These are phyloP conservation scores for Colletotrichum somersetense DNA, from an alignment of 2,329 filamentous ascomycete species.

Conservation along the genomic window DNA sequence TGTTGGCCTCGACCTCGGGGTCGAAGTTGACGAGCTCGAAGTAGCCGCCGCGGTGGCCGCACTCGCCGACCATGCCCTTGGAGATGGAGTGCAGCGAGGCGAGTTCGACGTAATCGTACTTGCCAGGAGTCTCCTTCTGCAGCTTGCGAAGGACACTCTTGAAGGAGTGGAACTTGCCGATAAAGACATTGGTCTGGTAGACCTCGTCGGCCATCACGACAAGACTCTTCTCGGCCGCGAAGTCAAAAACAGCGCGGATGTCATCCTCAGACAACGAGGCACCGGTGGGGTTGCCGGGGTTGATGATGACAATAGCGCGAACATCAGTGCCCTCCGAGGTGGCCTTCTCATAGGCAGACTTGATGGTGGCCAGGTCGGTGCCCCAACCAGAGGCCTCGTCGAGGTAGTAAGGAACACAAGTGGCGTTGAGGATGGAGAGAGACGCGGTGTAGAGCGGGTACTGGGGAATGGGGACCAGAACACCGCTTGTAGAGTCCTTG, in stretches of 20 bases:
- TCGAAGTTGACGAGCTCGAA: slow-evolving; percentile 96
- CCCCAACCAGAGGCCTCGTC: slow-evolving; percentile 90
- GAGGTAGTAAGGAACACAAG: slow-evolving; percentile 92
- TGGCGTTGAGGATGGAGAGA: slow-evolving; percentile 85
- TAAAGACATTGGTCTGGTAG: slow-evolving; percentile 98
- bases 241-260: slow-evolving; percentile 86
- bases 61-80: slow-evolving; percentile 99
- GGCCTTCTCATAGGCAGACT: slow-evolving; percentile 78
- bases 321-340: slow-evolving; percentile 84
- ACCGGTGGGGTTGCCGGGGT: slow-evolving; percentile 97
- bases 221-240: slow-evolving; percentile 86
- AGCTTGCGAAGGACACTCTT: slow-evolving; percentile 87
- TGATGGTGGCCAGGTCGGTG: slow-evolving; percentile 85
- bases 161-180: slow-evolving; percentile 95
- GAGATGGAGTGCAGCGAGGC: slow-evolving; percentile 93
- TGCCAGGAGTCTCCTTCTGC: slow-evolving; percentile 79
- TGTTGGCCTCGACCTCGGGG: slow-evolving; percentile 85
- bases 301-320: slow-evolving; percentile 95
- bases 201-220: slow-evolving; percentile 97
- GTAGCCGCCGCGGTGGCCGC: slow-evolving; percentile 96
- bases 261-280: slow-evolving; percentile 84
- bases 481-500: slow-evolving; percentile 79
- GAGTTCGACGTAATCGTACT: slow-evolving; percentile 88
- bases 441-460: slow-evolving; percentile 98
- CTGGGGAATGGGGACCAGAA: slow-evolving; percentile 93